Evolutionary conservation across 2,329 filamentous ascomycete genomes (phyloP).

Genomic region (Arthrobotrys sinensis): DNA sequence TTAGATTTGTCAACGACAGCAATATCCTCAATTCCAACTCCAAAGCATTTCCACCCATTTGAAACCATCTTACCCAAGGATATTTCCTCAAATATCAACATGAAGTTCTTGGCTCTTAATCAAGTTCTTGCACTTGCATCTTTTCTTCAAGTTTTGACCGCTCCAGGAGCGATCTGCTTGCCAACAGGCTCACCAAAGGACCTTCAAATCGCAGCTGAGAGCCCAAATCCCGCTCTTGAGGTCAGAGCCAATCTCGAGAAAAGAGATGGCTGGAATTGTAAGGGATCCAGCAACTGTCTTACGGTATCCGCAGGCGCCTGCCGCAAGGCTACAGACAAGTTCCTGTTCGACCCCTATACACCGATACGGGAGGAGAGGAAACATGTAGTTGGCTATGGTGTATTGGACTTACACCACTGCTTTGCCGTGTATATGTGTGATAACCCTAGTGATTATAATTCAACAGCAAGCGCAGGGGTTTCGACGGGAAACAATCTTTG

Average conservation of each 20-base stretch:
- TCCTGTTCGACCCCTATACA: not conserved
- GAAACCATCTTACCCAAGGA: not conserved
- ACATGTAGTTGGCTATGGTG: not conserved
- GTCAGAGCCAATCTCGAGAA: not conserved
- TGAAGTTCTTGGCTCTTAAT: not conserved
- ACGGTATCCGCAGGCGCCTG: not conserved
- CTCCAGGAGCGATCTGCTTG: not conserved
- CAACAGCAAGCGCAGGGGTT: not conserved
- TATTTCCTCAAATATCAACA: not conserved
- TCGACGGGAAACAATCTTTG: slow-evolving; percentile 1
- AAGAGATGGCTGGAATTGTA: not conserved
- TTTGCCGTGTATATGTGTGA: not conserved
- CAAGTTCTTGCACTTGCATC: not conserved
- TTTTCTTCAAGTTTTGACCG: not conserved
- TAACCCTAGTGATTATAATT: not conserved
- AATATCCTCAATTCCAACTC: not conserved
- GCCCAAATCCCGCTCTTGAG: not conserved
- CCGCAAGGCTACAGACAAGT: not conserved
- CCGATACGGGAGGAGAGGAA: not conserved
- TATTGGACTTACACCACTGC: not conserved
- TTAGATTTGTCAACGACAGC: not conserved
- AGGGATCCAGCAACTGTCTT: not conserved
- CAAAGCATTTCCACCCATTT: not conserved
- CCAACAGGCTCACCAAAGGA: not conserved
- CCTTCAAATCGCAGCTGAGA: not conserved